A percentile compares a stretch with the other conserved stretches of the same genome.
Evolutionary conservation across 2,329 filamentous ascomycete genomes (phyloP).

Genomic region (Aspergillus puulaauensis): DNA sequence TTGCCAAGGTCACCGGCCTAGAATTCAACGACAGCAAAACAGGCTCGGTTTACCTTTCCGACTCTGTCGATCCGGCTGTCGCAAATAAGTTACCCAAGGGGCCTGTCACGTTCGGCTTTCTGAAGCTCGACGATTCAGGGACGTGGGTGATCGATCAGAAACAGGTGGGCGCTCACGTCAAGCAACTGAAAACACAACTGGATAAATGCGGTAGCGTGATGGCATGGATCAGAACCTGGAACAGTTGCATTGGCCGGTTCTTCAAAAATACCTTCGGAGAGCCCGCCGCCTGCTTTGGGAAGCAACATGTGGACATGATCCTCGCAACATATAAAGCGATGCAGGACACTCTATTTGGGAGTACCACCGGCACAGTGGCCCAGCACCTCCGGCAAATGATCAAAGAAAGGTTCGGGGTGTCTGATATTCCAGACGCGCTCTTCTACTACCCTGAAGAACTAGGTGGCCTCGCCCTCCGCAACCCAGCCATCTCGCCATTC

Average conservation of each 20-base stretch:
- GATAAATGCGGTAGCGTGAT: constrained; percentile 50
- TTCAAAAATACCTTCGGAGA: constrained; percentile 54
- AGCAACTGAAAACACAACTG: constrained; percentile 42
- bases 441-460: constrained; percentile 49
- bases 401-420: constrained; percentile 47
- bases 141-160: constrained; percentile 41
- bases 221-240: constrained; percentile 56
- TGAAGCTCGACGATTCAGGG: constrained; percentile 36
- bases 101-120: constrained; percentile 55
- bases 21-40: constrained; percentile 50
- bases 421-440: constrained; percentile 47
- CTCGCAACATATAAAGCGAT: constrained; percentile 48
- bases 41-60: constrained; percentile 47
- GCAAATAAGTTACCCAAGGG: constrained; percentile 47
- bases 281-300: constrained; percentile 51
- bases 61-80: constrained; percentile 21
- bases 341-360: constrained; percentile 45
- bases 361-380: constrained; percentile 41
- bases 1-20: constrained; percentile 44
- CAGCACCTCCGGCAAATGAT: constrained; percentile 53
- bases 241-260: constrained; percentile 53
- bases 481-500: constrained; percentile 47
- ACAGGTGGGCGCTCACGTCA: constrained; percentile 40
- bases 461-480: constrained; percentile 49
- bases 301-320: constrained; percentile 50